Conservation (phyloP, 2,329 filamentous ascomycete genomes). For the Fonsecaea pugnacius region DNA sequence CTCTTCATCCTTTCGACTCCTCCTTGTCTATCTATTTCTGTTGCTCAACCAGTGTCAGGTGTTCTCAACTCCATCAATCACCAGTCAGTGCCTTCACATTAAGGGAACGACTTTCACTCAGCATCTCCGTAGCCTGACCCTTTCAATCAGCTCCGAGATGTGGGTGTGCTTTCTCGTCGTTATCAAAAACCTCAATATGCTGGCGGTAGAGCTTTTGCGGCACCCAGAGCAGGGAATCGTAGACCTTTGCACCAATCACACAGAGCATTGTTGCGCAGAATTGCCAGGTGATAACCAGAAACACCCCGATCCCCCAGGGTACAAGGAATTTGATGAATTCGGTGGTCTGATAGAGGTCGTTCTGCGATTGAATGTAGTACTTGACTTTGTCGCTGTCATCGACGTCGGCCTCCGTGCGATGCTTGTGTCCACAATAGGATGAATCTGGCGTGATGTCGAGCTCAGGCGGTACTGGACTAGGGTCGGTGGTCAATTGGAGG, state of each 20-base stretch:
- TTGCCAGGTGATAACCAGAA: slow-evolving; percentile 66
- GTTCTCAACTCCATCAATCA: too few species aligned
- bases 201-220: slow-evolving; percentile 17
- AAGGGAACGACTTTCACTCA: too few species aligned
- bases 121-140: background rate
- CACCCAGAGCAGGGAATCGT: slow-evolving; percentile 23
- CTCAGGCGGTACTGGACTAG: slow-evolving; percentile 47
- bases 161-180: slow-evolving; percentile 11
- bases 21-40: too few species aligned
- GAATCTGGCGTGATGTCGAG: slow-evolving; percentile 13
- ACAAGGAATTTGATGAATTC: slow-evolving; percentile 75
- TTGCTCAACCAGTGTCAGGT: too few species aligned
- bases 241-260: slow-evolving; percentile 59
- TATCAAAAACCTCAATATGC: slow-evolving; percentile 5
- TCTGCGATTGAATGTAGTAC: slow-evolving; percentile 76
- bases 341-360: slow-evolving; percentile 79
- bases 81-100: too few species aligned
- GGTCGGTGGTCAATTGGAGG: slow-evolving; percentile 63
- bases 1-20: too few species aligned
- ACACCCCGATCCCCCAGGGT: slow-evolving; percentile 61
- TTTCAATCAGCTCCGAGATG: slow-evolving; percentile 14
- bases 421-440: background rate
- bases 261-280: slow-evolving; percentile 68
- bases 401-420: background rate
- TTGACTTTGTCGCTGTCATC: slow-evolving; percentile 3